A percentile compares a stretch with the other conserved stretches of the same genome.
phyloP scores from a whole-genome alignment of 2,329 filamentous ascomycete species.

The Drechslera avenae region DNA sequence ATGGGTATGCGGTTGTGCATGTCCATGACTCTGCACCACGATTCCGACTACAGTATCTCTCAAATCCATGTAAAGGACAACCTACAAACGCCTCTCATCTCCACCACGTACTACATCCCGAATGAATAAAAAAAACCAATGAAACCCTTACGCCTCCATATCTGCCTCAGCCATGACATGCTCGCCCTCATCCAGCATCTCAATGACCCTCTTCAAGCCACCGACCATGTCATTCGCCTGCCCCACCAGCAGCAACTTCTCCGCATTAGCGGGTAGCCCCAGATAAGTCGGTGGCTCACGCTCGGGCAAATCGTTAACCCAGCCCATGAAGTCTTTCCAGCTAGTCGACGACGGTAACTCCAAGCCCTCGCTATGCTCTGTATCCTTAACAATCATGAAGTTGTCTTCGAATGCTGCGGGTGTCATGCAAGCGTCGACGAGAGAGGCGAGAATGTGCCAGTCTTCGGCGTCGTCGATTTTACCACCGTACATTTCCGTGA shows the following conservation, averaged over 20 bases:
- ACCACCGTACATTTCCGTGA: slow-evolving; percentile 94
- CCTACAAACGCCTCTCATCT: neutral
- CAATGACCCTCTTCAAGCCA: slow-evolving; percentile 82
- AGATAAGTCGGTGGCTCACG: slow-evolving; percentile 95
- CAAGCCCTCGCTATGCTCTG: slow-evolving; percentile 63
- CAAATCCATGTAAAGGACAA: neutral
- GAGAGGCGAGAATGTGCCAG: slow-evolving; percentile 71
- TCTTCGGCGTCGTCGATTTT: slow-evolving; percentile 94
- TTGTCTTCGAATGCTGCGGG: slow-evolving; percentile 90
- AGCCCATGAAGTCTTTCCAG: slow-evolving; percentile 83
- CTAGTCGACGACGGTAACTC: slow-evolving; percentile 79
- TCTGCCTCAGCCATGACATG: slow-evolving; percentile 74
- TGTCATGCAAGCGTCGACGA: slow-evolving; percentile 81
- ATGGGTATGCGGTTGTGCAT: neutral
- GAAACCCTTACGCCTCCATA: neutral
- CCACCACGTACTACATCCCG: no score
- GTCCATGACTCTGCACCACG: no score
- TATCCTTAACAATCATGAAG: slow-evolving; percentile 78
- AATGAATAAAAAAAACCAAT: neutral
- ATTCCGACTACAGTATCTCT: neutral
- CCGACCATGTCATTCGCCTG: slow-evolving; percentile 83
- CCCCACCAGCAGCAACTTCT: slow-evolving; percentile 90
- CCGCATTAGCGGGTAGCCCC: slow-evolving; percentile 90
- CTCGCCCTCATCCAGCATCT: slow-evolving; percentile 91
- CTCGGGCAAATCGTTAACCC: slow-evolving; percentile 92